Conservation (phyloP, 495 filamentous ascomycete genomes). For the Staphylotrichum tortipilum region DNA sequence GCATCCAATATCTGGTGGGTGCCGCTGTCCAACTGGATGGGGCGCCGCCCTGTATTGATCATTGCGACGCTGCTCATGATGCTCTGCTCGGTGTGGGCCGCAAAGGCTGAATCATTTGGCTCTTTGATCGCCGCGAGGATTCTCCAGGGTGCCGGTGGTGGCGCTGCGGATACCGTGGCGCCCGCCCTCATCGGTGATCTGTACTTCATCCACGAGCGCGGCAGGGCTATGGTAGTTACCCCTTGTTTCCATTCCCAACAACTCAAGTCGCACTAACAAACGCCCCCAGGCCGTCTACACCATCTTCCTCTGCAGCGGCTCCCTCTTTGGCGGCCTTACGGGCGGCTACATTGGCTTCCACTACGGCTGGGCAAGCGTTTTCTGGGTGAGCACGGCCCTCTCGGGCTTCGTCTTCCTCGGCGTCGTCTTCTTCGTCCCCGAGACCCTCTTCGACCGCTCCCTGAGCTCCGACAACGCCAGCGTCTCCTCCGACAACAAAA, state of each 20-base stretch:
- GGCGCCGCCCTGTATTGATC: background rate
- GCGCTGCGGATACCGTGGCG: background rate
- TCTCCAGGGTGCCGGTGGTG: background rate
- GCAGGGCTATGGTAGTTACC: background rate
- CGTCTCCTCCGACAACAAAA: background rate
- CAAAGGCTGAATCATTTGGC: background rate
- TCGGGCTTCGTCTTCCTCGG: background rate
- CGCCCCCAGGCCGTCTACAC: background rate
- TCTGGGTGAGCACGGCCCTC: background rate
- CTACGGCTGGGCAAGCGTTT: background rate
- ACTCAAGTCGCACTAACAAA: background rate
- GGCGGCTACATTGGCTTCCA: background rate
- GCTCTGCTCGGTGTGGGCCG: background rate
- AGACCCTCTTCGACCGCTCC: background rate
- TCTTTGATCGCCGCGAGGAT: background rate
- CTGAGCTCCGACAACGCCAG: background rate
- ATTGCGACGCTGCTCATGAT: conserved; percentile 1
- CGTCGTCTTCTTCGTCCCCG: background rate
- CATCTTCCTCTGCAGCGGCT: background rate
- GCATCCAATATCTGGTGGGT: conserved; percentile 2
- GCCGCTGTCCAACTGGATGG: conserved; percentile 3
- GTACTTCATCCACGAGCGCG: conserved; percentile 2
- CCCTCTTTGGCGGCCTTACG: background rate
- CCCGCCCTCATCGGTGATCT: background rate
- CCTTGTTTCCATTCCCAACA: background rate